Conservation (phyloP, 1,284 basidiomycete genomes). For the Marasmius fiardii region DNA sequence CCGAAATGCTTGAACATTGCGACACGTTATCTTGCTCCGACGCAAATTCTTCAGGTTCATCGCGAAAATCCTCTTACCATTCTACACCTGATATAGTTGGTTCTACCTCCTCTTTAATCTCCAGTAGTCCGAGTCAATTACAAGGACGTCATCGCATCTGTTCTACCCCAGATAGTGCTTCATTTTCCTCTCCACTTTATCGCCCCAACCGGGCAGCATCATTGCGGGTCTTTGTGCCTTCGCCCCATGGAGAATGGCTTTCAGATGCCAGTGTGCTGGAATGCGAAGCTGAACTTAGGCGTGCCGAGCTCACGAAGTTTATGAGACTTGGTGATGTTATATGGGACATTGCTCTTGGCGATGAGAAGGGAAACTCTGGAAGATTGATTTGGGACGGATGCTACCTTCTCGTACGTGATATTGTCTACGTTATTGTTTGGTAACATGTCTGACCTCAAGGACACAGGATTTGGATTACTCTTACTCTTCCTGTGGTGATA, state of each 20-base stretch:
- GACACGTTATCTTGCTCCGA: conserved; percentile 20
- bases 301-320: conserved; percentile 54
- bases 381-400: conserved; percentile 78
- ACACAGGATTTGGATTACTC: conserved; percentile 76
- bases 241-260: conserved; percentile 77
- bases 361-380: conserved; percentile 71
- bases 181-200: conserved; percentile 56
- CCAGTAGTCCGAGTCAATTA: no score
- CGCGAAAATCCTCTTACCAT: conserved; percentile 28
- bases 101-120: neutral
- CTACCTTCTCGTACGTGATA: conserved; percentile 64
- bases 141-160: neutral
- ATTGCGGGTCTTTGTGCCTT: conserved; percentile 75
- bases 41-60: conserved; percentile 10
- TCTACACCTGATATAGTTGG: neutral
- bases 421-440: conserved; percentile 1
- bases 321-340: conserved; percentile 73
- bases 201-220: conserved; percentile 65
- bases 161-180: conserved; percentile 16
- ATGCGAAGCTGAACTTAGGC: conserved; percentile 72
- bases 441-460: neutral
- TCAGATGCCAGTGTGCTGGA: conserved; percentile 72
- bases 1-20: conserved; percentile 41
- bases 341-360: conserved; percentile 78
- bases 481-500: conserved; percentile 67